A percentile compares a stretch with the other conserved stretches of the same genome.
These are phyloP conservation scores for Acacia confusa DNA, from an alignment of 306 rosid species.

Conservation along the genomic window DNA sequence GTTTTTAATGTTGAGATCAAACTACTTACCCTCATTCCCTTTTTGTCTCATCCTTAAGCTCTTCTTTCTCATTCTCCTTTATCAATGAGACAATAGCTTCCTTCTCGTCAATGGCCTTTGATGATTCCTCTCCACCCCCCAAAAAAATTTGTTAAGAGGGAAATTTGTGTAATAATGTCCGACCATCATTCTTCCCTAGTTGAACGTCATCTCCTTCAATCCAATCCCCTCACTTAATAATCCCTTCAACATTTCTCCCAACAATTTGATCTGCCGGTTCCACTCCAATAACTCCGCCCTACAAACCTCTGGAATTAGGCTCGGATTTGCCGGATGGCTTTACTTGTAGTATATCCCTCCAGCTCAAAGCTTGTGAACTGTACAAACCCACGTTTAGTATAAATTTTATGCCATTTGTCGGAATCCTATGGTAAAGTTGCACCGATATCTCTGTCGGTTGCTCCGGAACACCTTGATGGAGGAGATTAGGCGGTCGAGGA, in stretches of 20 bases:
- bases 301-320: conserved; percentile 55
- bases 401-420: conserved; percentile 33
- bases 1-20: too few relatives aligned
- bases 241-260: conserved; percentile 42
- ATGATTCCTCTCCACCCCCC: too few relatives aligned
- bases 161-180: conserved; percentile 53
- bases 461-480: conserved; percentile 55
- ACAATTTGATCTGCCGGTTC: conserved; percentile 47
- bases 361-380: conserved; percentile 55
- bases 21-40: too few relatives aligned
- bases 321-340: conserved; percentile 32
- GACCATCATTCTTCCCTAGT: conserved; percentile 40
- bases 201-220: conserved; percentile 35
- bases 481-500: conserved; percentile 33
- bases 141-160: conserved; percentile 35
- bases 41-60: too few relatives aligned
- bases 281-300: conserved; percentile 47
- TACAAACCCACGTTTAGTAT: conserved; percentile 50
- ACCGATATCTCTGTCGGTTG: conserved; percentile 46
- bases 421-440: conserved; percentile 44
- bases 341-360: conserved; percentile 70
- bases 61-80: too few relatives aligned
- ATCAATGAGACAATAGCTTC: too few relatives aligned
- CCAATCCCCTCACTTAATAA: conserved; percentile 54
- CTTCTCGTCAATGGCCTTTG: too few relatives aligned